Conservation (phyloP, 257 asterid genomes). For the Nicotiana otophora region DNA sequence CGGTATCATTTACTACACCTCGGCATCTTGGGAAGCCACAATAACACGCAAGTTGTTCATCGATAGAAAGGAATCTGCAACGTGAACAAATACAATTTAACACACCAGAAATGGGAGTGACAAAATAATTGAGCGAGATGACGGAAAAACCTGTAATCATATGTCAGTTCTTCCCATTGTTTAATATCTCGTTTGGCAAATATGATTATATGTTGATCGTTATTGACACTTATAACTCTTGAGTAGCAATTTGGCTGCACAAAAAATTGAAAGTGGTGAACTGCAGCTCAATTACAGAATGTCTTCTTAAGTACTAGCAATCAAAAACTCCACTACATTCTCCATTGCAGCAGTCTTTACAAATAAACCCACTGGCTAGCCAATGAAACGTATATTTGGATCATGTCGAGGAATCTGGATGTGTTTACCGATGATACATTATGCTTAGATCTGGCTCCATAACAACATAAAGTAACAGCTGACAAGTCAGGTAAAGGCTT, state of each 20-base stretch:
- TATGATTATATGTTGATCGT: conserved; percentile 78
- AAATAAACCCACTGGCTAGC: not conserved
- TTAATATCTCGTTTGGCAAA: conserved; percentile 88
- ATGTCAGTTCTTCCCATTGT: conserved; percentile 86
- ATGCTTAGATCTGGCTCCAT: not conserved
- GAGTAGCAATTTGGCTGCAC: conserved; percentile 97
- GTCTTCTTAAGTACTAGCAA: not conserved
- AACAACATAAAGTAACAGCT: not conserved
- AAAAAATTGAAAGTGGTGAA: not conserved
- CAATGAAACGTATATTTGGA: not conserved
- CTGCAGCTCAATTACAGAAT: not conserved
- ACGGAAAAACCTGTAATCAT: conserved; percentile 79
- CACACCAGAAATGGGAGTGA: not conserved
- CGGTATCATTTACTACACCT: conserved; percentile 85
- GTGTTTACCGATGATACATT: not conserved
- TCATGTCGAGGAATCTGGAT: not conserved
- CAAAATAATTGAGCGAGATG: conserved; percentile 11
- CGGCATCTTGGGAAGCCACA: conserved; percentile 92
- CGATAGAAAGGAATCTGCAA: conserved; percentile 71
- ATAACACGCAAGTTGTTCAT: conserved; percentile 74
- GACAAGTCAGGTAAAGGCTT: not conserved
- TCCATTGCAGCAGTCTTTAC: not conserved
- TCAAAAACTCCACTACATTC: not conserved
- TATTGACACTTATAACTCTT: conserved; percentile 61
- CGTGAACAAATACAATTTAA: conserved; percentile 7